phyloP scores from a whole-genome alignment of 192 early-diverging fungal genomes.

The Chytriomyces sp. region DNA sequence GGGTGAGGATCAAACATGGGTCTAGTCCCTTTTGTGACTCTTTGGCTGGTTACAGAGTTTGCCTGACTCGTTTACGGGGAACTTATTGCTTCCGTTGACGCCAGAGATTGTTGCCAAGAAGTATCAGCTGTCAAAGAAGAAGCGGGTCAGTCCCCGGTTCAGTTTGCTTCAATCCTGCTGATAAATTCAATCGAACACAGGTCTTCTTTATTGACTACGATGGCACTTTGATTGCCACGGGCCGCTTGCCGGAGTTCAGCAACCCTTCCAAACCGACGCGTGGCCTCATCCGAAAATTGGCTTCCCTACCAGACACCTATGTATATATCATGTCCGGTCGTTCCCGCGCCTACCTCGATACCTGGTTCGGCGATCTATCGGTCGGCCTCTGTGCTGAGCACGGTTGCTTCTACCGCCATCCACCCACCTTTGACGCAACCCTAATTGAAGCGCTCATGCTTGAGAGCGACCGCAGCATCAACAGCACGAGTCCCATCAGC shows the following conservation, averaged over 20 bases:
- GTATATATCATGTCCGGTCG: slow-evolving; percentile 98
- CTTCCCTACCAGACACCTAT: slow-evolving; percentile 78
- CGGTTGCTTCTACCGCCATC: slow-evolving; percentile 97
- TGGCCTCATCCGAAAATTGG: slow-evolving; percentile 68
- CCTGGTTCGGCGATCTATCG: slow-evolving; percentile 85
- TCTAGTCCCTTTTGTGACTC: background rate
- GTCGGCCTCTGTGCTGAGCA: slow-evolving; percentile 97
- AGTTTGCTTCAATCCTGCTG: background rate
- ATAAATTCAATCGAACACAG: slow-evolving; percentile 21
- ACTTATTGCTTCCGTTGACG: slow-evolving; percentile 65
- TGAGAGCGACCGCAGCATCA: slow-evolving; percentile 43
- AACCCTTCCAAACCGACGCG: slow-evolving; percentile 78
- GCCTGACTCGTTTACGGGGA: slow-evolving; percentile 65
- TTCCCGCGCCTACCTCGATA: slow-evolving; percentile 81
- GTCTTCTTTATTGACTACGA: slow-evolving; percentile 95
- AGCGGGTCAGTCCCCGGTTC: slow-evolving; percentile 49
- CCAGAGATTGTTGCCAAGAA: slow-evolving; percentile 53
- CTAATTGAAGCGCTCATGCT: slow-evolving; percentile 45
- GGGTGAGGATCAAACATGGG: background rate
- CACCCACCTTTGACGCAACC: slow-evolving; percentile 41
- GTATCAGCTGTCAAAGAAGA: slow-evolving; percentile 61
- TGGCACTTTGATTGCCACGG: slow-evolving; percentile 82
- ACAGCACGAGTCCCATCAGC: background rate
- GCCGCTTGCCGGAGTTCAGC: slow-evolving; percentile 90
- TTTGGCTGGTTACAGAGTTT: slow-evolving; percentile 46